A percentile compares a stretch with the other conserved stretches of the same genome.
These are phyloP conservation scores for Nadsonia commutata DNA, from an alignment of 1,139 yeast genomes.

Conservation along the genomic window DNA sequence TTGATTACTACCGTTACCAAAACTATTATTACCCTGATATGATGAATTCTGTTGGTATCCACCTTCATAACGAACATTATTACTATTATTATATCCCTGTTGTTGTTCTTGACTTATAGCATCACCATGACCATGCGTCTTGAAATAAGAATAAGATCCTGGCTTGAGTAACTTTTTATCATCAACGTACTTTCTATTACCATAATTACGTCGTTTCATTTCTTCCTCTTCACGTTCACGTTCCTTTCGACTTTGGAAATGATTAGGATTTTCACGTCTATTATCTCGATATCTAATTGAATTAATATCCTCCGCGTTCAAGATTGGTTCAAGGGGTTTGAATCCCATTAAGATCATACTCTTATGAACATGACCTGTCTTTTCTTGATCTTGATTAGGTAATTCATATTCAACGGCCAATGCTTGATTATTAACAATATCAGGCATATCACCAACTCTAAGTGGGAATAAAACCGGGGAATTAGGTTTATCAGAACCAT, in stretches of 20 bases:
- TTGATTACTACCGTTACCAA: constrained; percentile 11
- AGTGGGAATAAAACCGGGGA: constrained; percentile 46
- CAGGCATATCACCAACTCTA: constrained; percentile 34
- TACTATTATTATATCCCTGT: constrained; percentile 13
- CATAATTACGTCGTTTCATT: constrained; percentile 2
- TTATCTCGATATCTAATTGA: constrained; percentile 26
- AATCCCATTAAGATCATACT: constrained; percentile 78
- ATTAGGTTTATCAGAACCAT: constrained; percentile 31
- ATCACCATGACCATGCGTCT: constrained; percentile 13
- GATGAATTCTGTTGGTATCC: constrained; percentile 11
- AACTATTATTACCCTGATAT: constrained; percentile 15
- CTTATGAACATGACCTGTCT: constrained; percentile 28
- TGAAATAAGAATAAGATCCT: constrained; percentile 5
- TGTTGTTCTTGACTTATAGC: constrained; percentile 13
- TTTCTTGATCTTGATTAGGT: constrained; percentile 22
- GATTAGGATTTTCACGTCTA: not conserved
- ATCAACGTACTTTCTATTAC: constrained; percentile 2
- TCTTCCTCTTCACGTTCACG: constrained; percentile 10
- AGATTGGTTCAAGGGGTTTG: constrained; percentile 43
- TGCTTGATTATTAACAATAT: constrained; percentile 41
- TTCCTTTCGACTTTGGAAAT: not conserved
- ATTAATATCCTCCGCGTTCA: constrained; percentile 57
- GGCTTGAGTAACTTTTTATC: not conserved
- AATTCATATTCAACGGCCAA: constrained; percentile 45
- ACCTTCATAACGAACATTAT: constrained; percentile 11